Conservation (phyloP, 1,284 basidiomycete genomes). For the Ganoderma lingzhi region DNA sequence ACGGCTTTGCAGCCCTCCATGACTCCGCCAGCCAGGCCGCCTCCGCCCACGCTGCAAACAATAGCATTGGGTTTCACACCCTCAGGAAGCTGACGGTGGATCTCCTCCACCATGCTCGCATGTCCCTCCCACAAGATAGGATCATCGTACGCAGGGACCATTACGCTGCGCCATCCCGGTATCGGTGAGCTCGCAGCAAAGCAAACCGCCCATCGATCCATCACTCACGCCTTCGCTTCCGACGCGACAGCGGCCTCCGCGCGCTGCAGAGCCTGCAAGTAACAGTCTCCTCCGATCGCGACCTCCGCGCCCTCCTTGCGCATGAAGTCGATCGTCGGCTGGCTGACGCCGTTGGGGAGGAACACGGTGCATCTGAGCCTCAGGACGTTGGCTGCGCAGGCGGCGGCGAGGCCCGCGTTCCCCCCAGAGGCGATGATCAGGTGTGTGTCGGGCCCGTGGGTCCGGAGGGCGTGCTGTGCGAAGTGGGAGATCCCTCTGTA, state of each 20-base stretch:
- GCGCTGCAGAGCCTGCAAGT: conserved; percentile 60
- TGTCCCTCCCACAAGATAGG: conserved; percentile 76
- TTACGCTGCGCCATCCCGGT: conserved; percentile 49
- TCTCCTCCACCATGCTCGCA: conserved; percentile 72
- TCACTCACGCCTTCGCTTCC: conserved; percentile 61
- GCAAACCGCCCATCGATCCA: background rate
- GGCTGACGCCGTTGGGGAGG: conserved; percentile 60
- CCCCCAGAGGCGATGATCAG: conserved; percentile 76
- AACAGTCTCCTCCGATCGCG: conserved; percentile 60
- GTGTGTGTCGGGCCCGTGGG: conserved; percentile 61
- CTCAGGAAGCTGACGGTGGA: conserved; percentile 56
- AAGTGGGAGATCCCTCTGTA: conserved; percentile 76
- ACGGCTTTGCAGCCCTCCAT: conserved; percentile 66
- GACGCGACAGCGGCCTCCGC: conserved; percentile 53
- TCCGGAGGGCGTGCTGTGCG: conserved; percentile 57
- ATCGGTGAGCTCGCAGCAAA: background rate
- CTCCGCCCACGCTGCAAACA: conserved; percentile 80
- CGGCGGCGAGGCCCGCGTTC: conserved; percentile 78
- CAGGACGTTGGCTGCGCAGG: conserved; percentile 64
- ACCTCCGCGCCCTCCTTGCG: conserved; percentile 62
- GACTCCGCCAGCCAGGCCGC: conserved; percentile 73
- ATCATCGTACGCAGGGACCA: conserved; percentile 76
- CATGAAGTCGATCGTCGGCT: conserved; percentile 58
- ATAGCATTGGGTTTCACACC: conserved; percentile 67
- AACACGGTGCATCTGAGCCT: conserved; percentile 70